Base-by-base conservation (phyloP, 1,139 yeast genomes). In the Wickerhamiella pararugosa region DNA sequence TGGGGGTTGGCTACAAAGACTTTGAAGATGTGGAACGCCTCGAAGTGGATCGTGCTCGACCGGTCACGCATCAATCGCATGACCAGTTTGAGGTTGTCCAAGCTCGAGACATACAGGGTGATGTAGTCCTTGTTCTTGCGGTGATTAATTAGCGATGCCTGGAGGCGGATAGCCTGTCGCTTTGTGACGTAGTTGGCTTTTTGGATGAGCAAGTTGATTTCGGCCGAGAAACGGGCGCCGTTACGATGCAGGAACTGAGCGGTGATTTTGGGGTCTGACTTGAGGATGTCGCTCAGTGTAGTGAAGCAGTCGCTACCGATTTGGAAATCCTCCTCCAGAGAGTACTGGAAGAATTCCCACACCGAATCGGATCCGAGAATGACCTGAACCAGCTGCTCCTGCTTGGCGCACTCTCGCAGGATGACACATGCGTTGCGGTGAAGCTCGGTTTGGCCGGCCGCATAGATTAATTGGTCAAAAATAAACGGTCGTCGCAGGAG, bases 1-100 rank as follows among this genome's bases (percentile, higher is more conserved):
- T 80, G 78, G 5, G 98, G 98, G 59, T 90, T 90, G 6, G 96
- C 98, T 31, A 86, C 87, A 61, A 90, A 84, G 32, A 66, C 82
- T 61, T 90, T 90, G 64, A 90, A 90, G 32, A 90, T 79, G 53
- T 90, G 90, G 57, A 90, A 90, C 3, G 94, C 90, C 60, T 90
- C 98, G 45, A 76, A 64, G 58, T 86, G 95, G 47, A 90, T 69
- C 58, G 86, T 87, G 53, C 80, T 82, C 53, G 93, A 86, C 60
- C 80, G 81, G 57, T 90, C 96, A 49, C 92, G 79, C 51, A 90
- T 66, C 46, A 86, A 63, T 33, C 81, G 70, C 98, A 90, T 90
- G 35, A 84, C 75, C 44, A 84, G 63, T 59, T 90, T 87, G 52
- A 90, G 66, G 55, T 86, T 87, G 43, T 76, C 83, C 1, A 92